Evolutionary conservation across 495 filamentous ascomycete species (phyloP).

Genomic region (Parmelia sp.): DNA sequence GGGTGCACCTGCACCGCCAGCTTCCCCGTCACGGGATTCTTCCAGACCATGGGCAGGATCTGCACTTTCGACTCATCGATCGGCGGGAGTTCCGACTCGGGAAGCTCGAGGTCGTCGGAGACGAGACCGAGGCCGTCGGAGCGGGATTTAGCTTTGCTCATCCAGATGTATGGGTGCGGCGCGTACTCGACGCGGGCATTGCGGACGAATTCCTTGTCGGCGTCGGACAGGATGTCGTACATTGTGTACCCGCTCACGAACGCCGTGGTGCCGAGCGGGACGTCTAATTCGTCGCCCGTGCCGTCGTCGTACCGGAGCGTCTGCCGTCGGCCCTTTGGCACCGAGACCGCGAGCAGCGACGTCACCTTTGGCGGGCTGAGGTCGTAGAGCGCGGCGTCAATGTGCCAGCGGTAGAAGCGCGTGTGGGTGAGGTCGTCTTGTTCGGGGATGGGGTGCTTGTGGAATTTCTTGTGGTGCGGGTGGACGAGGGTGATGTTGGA

Average conservation of each 20-base stretch:
- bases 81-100: slow-evolving; percentile 49
- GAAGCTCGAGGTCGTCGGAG: slow-evolving; percentile 54
- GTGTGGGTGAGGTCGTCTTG: slow-evolving; percentile 61
- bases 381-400: slow-evolving; percentile 69
- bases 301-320: slow-evolving; percentile 66
- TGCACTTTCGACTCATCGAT: slow-evolving; percentile 61
- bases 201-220: slow-evolving; percentile 59
- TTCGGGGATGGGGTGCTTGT: slow-evolving; percentile 54
- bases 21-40: slow-evolving; percentile 60
- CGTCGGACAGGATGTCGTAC: slow-evolving; percentile 54
- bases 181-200: slow-evolving; percentile 64
- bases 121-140: slow-evolving; percentile 61
- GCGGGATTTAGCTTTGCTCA: slow-evolving; percentile 56
- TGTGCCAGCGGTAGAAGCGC: slow-evolving; percentile 73
- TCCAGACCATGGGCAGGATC: slow-evolving; percentile 64
- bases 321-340: slow-evolving; percentile 58
- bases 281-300: slow-evolving; percentile 57
- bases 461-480: slow-evolving; percentile 69
- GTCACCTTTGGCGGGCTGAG: slow-evolving; percentile 64
- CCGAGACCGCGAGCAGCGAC: slow-evolving; percentile 58
- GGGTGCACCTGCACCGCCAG: slow-evolving; percentile 67
- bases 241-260: slow-evolving; percentile 63
- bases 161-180: slow-evolving; percentile 73
- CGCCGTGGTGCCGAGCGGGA: slow-evolving; percentile 69
- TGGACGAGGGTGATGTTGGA: slow-evolving; percentile 60